phyloP scores from a whole-genome alignment of 1,284 basidiomycete species.

The Ganoderma lucidum region DNA sequence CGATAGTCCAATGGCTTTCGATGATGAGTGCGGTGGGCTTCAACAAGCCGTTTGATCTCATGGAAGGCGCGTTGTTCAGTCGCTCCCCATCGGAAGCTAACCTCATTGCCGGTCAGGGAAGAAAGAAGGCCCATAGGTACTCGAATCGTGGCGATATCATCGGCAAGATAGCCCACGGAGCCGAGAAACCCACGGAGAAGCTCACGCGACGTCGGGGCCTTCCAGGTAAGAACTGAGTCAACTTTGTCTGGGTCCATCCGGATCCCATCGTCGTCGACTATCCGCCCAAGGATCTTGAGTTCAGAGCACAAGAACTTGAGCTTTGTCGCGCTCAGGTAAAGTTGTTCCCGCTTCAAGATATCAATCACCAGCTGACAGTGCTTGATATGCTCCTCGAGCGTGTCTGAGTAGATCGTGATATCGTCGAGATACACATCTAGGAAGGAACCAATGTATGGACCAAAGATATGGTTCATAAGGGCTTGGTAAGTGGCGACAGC shows the following conservation, averaged over 20 bases:
- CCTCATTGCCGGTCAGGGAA: constrained; percentile 17
- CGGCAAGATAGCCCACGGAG: too few species aligned
- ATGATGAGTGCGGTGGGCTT: constrained; percentile 25
- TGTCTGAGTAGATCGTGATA: constrained; percentile 42
- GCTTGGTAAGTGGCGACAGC: constrained; percentile 45
- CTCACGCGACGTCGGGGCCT: constrained; percentile 33
- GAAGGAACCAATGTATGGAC: constrained; percentile 35
- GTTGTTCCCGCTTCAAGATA: constrained; percentile 32
- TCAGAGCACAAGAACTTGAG: constrained; percentile 37
- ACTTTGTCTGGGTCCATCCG: constrained; percentile 43
- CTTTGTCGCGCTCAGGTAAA: constrained; percentile 40
- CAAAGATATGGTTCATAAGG: constrained; percentile 45
- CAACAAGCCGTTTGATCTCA: constrained; percentile 33
- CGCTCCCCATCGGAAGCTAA: constrained; percentile 32
- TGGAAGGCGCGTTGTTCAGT: constrained; percentile 41
- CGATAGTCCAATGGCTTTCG: constrained; percentile 34
- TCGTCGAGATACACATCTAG: constrained; percentile 39
- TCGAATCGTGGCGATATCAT: constrained; percentile 22
- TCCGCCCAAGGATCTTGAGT: constrained; percentile 42
- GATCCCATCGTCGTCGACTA: constrained; percentile 42
- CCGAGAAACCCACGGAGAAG: constrained; percentile 33
- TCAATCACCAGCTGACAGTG: constrained; percentile 37
- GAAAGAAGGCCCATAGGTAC: constrained; percentile 34
- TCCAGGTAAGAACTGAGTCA: constrained; percentile 43
- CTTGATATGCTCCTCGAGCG: constrained; percentile 37